phyloP scores from a whole-genome alignment of 1,139 yeast genomes.

The Yamadazyma sp. region DNA sequence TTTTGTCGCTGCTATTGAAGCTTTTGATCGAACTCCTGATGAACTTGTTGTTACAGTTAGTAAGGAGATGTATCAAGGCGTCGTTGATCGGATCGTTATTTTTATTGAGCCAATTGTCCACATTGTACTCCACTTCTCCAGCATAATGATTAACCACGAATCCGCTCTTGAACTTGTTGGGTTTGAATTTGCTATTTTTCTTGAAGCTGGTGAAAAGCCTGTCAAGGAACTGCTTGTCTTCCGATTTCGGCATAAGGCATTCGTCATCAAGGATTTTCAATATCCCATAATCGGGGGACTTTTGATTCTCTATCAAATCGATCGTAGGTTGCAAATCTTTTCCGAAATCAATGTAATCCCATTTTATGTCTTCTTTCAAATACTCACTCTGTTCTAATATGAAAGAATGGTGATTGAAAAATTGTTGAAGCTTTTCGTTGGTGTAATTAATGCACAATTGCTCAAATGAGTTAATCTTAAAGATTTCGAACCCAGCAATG shows the following conservation, averaged over 20 bases:
- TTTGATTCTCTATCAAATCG: slow-evolving; percentile 73
- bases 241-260: slow-evolving; percentile 89
- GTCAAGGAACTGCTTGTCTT: slow-evolving; percentile 80
- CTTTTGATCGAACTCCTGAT: slow-evolving; percentile 19
- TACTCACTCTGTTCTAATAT: slow-evolving; percentile 96
- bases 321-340: slow-evolving; percentile 93
- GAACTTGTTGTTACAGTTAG: slow-evolving; percentile 56
- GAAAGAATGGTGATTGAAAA: slow-evolving; percentile 97
- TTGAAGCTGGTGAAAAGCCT: slow-evolving; percentile 72
- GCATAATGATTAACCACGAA: slow-evolving; percentile 92
- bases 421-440: slow-evolving; percentile 93
- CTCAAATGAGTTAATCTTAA: slow-evolving; percentile 87
- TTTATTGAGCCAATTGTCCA: slow-evolving; percentile 92
- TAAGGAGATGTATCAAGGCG: slow-evolving; percentile 58
- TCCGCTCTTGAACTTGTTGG: slow-evolving; percentile 68
- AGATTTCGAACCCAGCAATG: slow-evolving; percentile 97
- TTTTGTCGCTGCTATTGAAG: slow-evolving; percentile 18
- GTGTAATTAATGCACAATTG: slow-evolving; percentile 96
- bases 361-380: slow-evolving; percentile 85
- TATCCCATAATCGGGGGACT: slow-evolving; percentile 73
- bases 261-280: slow-evolving; percentile 90
- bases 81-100: slow-evolving; percentile 93
- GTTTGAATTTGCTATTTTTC: slow-evolving; percentile 58
- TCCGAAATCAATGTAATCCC: slow-evolving; percentile 98
- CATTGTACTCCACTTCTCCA: slow-evolving; percentile 88